These are phyloP conservation scores for Pseudocercospora vitis DNA, from an alignment of 2,329 filamentous ascomycete genomes.

Conservation along the genomic window DNA sequence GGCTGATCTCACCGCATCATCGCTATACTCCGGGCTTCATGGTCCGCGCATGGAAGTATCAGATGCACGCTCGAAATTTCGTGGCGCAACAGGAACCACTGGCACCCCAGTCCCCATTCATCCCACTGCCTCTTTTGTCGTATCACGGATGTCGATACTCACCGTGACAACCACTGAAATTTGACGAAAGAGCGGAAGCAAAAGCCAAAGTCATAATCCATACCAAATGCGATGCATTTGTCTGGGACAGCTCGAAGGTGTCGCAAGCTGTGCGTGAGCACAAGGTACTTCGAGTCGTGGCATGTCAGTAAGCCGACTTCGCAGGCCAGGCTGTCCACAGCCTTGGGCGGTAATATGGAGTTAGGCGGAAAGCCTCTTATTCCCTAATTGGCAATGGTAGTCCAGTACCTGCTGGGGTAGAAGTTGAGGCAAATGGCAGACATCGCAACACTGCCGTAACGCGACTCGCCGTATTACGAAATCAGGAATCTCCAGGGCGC, in stretches of 20 bases:
- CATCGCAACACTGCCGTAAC: constrained; percentile 44
- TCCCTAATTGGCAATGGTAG: constrained; percentile 52
- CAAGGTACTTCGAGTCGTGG: constrained; percentile 56
- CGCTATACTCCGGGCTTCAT: too few relatives aligned
- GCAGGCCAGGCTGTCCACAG: constrained; percentile 47
- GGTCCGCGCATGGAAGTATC: too few relatives aligned
- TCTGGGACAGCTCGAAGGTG: constrained; percentile 64
- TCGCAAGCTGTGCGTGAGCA: constrained; percentile 71
- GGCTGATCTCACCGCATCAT: too few relatives aligned
- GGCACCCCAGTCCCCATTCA: constrained; percentile 43
- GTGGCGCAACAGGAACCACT: constrained; percentile 46
- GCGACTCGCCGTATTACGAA: constrained; percentile 36
- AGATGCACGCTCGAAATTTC: too few relatives aligned
- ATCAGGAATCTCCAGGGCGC: background rate
- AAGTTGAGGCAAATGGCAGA: constrained; percentile 43
- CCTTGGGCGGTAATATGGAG: too few relatives aligned
- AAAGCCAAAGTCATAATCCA: constrained; percentile 68
- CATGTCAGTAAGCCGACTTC: constrained; percentile 50
- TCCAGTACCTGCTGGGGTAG: constrained; percentile 39
- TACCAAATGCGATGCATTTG: constrained; percentile 55
- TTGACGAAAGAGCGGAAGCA: constrained; percentile 61
- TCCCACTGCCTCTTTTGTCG: constrained; percentile 43
- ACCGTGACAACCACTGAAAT: constrained; percentile 63
- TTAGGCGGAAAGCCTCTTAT: too few relatives aligned
- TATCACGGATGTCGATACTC: constrained; percentile 68